Base-by-base conservation (phyloP, 768 basidiomycete genomes). In the Mycena sanguinolenta region DNA sequence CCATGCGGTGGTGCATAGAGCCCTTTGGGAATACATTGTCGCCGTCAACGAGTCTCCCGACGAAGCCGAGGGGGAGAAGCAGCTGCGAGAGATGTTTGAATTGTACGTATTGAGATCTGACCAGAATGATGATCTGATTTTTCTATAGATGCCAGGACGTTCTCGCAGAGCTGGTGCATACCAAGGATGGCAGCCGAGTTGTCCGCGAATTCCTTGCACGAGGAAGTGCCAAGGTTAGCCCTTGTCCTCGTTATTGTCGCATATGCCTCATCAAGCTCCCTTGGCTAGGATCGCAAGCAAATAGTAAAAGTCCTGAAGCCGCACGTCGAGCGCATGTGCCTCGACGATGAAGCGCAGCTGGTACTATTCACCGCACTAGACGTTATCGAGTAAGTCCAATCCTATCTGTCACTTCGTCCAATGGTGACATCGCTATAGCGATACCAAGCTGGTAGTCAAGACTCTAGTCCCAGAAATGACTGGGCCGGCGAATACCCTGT, bases 81-180 rank as follows among this genome's bases (percentile, higher is more conserved):
- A 92, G 62, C 86, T 92, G 64, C 84, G 89, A 60, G 95, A 95
- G 70, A 89, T 96, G 19, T 93, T 95, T 44, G 95, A 97, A 74
- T 90, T 85, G 91, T 95, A 69, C 69, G 85, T 67, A 2, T 30
- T 23, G 12, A 63, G 23, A 19, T 30, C 17, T 44, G 6, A 3
- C 27, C 28, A 55, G 38, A 21, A n/a, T 25, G 25, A 4, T 9
- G 8, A 27, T 28, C 59, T 54, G 67, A 69, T 34, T 53, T 36
- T 25, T 44, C 36, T 70, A 34, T 70, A 95, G 94, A 59, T 94
- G 93, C 74, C 91, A 95, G 71, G 96, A 97, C 49, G 86, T 92
- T 23, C 83, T 97, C 9, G 92, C 96, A 0, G 96, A 98, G 77
- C 94, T 97, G 87, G 95, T 96, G 0, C 96, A 98, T 76, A 98